Evolutionary conservation across 495 filamentous ascomycete genomes (phyloP).

Genomic region (Usnea hakonensis): DNA sequence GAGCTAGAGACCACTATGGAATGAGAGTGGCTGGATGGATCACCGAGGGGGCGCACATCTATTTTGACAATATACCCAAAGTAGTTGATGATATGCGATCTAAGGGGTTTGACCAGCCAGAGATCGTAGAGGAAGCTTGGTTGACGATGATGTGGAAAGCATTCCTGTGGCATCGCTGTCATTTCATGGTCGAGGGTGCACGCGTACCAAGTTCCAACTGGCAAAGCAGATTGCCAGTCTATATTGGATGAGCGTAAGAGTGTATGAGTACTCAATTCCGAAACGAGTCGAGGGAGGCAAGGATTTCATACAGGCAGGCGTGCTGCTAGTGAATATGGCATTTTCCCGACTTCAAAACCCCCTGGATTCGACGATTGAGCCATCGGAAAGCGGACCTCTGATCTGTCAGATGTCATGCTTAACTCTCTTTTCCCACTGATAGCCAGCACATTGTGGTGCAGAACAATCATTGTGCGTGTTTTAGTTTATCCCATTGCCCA

Average conservation of each 20-base stretch:
- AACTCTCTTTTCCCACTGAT: not conserved
- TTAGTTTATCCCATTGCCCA: not conserved
- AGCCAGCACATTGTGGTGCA: not conserved
- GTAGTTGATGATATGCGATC: constrained; percentile 10
- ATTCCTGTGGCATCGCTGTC: constrained; percentile 26
- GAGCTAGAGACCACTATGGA: constrained; percentile 10
- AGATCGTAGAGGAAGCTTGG: constrained; percentile 23
- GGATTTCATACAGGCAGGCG: not conserved
- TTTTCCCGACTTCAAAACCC: no score
- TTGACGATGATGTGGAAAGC: constrained; percentile 28
- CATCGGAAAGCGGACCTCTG: not conserved
- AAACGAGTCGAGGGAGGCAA: not conserved
- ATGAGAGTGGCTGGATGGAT: constrained; percentile 14
- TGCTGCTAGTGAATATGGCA: not conserved
- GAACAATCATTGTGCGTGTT: not conserved
- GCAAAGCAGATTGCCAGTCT: constrained; percentile 28
- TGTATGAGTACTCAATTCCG: not conserved
- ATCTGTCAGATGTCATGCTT: not conserved
- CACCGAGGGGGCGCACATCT: constrained; percentile 16
- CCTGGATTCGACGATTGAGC: not conserved
- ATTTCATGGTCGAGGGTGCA: constrained; percentile 24
- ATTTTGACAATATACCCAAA: constrained; percentile 17
- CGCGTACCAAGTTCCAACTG: constrained; percentile 23
- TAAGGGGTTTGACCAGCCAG: constrained; percentile 15
- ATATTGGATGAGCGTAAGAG: constrained; percentile 23